Percentiles rank a stretch among this genome's conserved stretches.
phyloP scores from a whole-genome alignment of 2,329 filamentous ascomycete genomes.

The Fusarium brevicatenulatum region DNA sequence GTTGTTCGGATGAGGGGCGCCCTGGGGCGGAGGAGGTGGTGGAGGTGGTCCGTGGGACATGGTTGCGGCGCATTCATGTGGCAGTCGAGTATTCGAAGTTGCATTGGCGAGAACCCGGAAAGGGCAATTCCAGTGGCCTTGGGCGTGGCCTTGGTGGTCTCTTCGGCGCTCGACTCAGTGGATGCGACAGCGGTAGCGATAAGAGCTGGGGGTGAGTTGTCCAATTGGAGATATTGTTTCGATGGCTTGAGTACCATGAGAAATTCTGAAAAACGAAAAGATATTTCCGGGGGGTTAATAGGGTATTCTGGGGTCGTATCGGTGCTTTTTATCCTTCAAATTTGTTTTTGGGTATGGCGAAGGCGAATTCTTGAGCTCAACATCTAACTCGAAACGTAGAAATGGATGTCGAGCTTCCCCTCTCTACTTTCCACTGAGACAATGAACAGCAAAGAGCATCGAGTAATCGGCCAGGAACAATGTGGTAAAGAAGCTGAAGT shows the following conservation, averaged over 20 bases:
- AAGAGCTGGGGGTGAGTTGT: background rate
- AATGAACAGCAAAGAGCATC: background rate
- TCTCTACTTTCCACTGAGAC: background rate
- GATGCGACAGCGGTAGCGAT: constrained; percentile 3
- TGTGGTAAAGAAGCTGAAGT: background rate
- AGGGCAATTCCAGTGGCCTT: constrained; percentile 17
- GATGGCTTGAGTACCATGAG: constrained; percentile 6
- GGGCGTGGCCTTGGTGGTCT: constrained; percentile 9
- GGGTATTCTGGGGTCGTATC: background rate
- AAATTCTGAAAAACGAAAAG: background rate
- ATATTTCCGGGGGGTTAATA: background rate
- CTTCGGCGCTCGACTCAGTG: constrained; percentile 18
- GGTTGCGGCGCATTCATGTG: constrained; percentile 40
- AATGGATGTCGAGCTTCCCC: background rate
- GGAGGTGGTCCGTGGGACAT: constrained; percentile 52
- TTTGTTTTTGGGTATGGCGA: background rate
- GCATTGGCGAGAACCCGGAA: constrained; percentile 42
- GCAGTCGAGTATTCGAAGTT: constrained; percentile 37
- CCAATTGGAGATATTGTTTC: constrained; percentile 10
- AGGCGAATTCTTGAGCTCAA: background rate
- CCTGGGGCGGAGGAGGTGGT: constrained; percentile 47
- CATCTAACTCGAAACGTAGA: background rate
- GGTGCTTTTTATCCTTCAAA: constrained; percentile 5
- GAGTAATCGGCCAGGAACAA: background rate
- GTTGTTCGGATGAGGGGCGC: constrained; percentile 32